phyloP scores from a whole-genome alignment of 306 rosid genomes.

The Medicago arabica region DNA sequence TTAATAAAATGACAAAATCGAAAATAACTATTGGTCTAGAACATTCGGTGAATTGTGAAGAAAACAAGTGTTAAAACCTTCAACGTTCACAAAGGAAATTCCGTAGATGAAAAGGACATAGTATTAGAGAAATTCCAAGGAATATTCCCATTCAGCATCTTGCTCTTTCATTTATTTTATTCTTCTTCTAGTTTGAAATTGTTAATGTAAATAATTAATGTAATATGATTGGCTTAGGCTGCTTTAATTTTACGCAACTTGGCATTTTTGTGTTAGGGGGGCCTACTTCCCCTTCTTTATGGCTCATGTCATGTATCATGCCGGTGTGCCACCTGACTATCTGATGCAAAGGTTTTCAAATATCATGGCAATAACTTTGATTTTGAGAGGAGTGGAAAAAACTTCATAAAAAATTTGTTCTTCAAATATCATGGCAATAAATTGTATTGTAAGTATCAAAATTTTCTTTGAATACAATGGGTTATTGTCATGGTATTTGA shows the following conservation, averaged over 20 bases:
- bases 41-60: slow-evolving; percentile 16
- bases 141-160: slow-evolving; percentile 39
- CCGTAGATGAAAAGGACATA: slow-evolving; percentile 5
- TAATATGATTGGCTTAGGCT: not conserved
- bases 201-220: not conserved
- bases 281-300: not conserved
- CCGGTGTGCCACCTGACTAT: not conserved
- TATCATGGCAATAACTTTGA: too few species aligned
- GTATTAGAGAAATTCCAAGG: slow-evolving; percentile 5
- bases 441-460: too few species aligned
- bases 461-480: too few species aligned
- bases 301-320: not conserved
- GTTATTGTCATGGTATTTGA: too few species aligned
- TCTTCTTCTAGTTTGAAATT: slow-evolving; percentile 8
- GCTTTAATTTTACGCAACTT: slow-evolving; percentile 12
- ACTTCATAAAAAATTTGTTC: too few species aligned
- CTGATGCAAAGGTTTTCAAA: too few species aligned
- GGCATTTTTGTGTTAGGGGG: not conserved
- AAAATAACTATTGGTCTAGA: not conserved
- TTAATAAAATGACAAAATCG: too few species aligned
- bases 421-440: too few species aligned
- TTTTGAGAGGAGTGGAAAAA: too few species aligned
- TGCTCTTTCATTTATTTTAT: slow-evolving; percentile 11
- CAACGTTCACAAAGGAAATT: not conserved
- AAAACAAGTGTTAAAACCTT: slow-evolving; percentile 10